phyloP scores from a whole-genome alignment of 805 yeast genomes.

The Metschnikowia rubicola region DNA sequence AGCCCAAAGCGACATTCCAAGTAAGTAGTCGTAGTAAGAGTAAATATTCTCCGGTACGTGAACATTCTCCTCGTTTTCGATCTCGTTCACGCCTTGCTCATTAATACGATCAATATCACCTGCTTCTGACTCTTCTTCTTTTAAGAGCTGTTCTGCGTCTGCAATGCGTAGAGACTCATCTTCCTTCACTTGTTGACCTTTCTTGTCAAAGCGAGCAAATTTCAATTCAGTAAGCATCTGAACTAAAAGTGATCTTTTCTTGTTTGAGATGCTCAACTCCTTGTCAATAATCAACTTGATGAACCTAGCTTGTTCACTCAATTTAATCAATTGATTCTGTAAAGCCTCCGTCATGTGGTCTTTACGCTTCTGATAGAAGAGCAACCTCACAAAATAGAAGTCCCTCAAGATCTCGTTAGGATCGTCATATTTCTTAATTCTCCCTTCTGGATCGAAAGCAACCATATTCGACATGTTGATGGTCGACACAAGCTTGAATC shows the following conservation, averaged over 20 bases:
- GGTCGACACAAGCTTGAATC: constrained; percentile 72
- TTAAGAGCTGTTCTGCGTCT: constrained; percentile 28
- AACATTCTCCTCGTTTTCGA: constrained; percentile 32
- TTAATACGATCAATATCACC: constrained; percentile 21
- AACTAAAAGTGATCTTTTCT: constrained; percentile 62
- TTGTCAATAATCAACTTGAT: constrained; percentile 84
- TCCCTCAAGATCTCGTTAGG: constrained; percentile 79
- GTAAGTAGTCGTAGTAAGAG: constrained; percentile 77
- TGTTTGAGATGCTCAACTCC: constrained; percentile 67
- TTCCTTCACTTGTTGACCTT: constrained; percentile 59
- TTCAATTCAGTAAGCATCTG: constrained; percentile 57
- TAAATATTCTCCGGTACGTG: constrained; percentile 51
- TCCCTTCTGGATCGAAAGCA: constrained; percentile 86
- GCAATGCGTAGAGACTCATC: constrained; percentile 26
- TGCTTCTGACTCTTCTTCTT: constrained; percentile 42
- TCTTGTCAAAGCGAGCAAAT: constrained; percentile 74
- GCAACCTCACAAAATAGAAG: constrained; percentile 81
- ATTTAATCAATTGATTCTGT: constrained; percentile 69
- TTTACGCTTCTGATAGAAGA: constrained; percentile 86
- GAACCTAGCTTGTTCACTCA: constrained; percentile 84
- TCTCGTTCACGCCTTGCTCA: constrained; percentile 24
- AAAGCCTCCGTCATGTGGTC: constrained; percentile 68
- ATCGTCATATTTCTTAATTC: constrained; percentile 75
- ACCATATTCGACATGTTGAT: constrained; percentile 85
- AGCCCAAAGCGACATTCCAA: constrained; percentile 93